phyloP scores from a whole-genome alignment of 2,329 filamentous ascomycete genomes.

The Reticulascus tulasneorum region DNA sequence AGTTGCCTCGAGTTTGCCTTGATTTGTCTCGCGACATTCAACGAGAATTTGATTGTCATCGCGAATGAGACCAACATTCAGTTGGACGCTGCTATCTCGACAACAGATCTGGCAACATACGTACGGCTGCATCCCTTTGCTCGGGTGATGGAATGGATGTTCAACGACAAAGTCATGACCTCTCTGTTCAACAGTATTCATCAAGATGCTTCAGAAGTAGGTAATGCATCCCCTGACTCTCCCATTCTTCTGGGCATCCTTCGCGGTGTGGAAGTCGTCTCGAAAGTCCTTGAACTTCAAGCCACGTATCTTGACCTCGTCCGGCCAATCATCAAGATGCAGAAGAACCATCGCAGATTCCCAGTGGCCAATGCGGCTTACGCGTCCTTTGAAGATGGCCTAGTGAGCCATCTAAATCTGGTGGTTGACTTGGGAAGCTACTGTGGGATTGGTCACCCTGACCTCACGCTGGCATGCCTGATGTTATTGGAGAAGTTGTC shows the following conservation, averaged over 20 bases:
- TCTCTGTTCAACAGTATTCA: constrained; percentile 76
- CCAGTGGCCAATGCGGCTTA: constrained; percentile 72
- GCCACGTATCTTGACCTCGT: constrained; percentile 89
- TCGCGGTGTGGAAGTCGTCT: constrained; percentile 78
- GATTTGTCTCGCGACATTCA: constrained; percentile 79
- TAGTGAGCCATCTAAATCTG: constrained; percentile 74
- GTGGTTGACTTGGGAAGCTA: constrained; percentile 83
- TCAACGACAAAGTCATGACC: constrained; percentile 83
- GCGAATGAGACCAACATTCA: constrained; percentile 73
- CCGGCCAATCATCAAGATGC: constrained; percentile 68
- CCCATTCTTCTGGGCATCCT: constrained; percentile 76
- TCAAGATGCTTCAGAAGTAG: constrained; percentile 69
- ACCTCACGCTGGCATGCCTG: constrained; percentile 75
- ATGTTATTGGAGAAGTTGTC: constrained; percentile 82
- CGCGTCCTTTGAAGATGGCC: constrained; percentile 86
- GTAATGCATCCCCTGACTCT: constrained; percentile 70
- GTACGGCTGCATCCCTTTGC: constrained; percentile 87
- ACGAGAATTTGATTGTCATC: constrained; percentile 86
- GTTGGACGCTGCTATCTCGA: constrained; percentile 70
- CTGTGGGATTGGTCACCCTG: constrained; percentile 77
- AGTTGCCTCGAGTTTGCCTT: constrained; percentile 81
- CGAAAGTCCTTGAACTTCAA: constrained; percentile 79
- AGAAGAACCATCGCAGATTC: constrained; percentile 53
- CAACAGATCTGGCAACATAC: constrained; percentile 74
- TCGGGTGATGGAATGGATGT: constrained; percentile 96